Percentiles rank a stretch among this genome's conserved stretches.
phyloP scores from a whole-genome alignment of 2,329 filamentous ascomycete genomes.

The Thermomyces lanuginosus region DNA sequence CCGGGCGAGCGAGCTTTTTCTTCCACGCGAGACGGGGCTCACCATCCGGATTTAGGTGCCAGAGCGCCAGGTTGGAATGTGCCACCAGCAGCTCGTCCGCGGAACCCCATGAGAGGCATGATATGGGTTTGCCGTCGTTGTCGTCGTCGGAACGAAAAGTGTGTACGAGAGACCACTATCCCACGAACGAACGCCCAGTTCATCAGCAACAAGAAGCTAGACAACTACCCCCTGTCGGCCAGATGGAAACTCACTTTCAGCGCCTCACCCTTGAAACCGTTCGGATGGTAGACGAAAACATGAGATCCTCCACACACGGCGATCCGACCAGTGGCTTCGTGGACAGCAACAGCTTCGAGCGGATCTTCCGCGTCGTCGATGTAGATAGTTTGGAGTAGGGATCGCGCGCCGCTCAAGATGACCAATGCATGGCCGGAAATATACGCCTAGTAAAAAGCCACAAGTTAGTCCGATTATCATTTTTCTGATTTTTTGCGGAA shows the following conservation, averaged over 20 bases:
- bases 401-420: conserved; percentile 57
- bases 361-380: conserved; percentile 54
- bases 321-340: conserved; percentile 72
- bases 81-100: conserved; percentile 72
- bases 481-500: conserved; percentile 6
- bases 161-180: conserved; percentile 44
- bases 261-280: conserved; percentile 51
- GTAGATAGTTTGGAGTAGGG: conserved; percentile 78
- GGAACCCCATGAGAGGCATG: conserved; percentile 83
- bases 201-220: conserved; percentile 8
- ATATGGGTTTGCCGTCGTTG: conserved; percentile 43
- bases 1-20: conserved; percentile 53
- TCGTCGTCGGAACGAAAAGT: conserved; percentile 27
- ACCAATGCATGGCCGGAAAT: conserved; percentile 78
- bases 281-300: conserved; percentile 64
- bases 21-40: conserved; percentile 47
- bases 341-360: conserved; percentile 62
- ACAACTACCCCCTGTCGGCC: conserved; percentile 1
- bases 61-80: conserved; percentile 53
- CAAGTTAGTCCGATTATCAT: too few relatives aligned
- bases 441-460: conserved; percentile 46
- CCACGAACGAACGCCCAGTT: conserved; percentile 6
- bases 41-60: conserved; percentile 39
- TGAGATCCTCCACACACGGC: conserved; percentile 51
- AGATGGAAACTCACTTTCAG: conserved; percentile 45